Evolutionary conservation across 2,329 filamentous ascomycete genomes (phyloP).

Genomic region (Exserohilum rostratum): DNA sequence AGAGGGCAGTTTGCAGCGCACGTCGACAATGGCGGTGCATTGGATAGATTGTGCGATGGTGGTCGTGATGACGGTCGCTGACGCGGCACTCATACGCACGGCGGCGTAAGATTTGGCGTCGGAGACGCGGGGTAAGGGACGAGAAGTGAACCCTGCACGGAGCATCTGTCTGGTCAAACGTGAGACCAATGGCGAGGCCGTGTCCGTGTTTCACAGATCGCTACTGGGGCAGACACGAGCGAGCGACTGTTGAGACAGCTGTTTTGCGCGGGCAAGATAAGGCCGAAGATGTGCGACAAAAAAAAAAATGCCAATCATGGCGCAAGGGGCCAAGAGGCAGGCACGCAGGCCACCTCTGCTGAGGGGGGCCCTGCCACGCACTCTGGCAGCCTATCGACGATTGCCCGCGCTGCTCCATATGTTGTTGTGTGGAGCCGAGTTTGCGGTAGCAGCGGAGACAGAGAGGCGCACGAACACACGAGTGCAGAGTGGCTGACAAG

Average conservation of each 20-base stretch:
- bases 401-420: neutral
- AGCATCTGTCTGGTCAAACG: neutral
- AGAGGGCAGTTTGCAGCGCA: neutral
- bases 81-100: conserved; percentile 8
- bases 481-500: conserved; percentile 1
- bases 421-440: conserved; percentile 4
- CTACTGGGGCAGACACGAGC: neutral
- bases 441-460: conserved; percentile 9
- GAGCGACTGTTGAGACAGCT: neutral
- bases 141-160: conserved; percentile 5
- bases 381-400: neutral
- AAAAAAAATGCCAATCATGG: neutral
- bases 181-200: conserved; percentile 4
- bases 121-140: conserved; percentile 8
- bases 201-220: conserved; percentile 11
- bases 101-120: conserved; percentile 1
- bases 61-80: conserved; percentile 5
- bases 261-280: neutral
- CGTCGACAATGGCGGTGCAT: conserved; percentile 1
- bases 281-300: neutral
- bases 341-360: too few species aligned
- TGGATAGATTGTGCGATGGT: neutral
- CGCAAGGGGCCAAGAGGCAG: too few species aligned
- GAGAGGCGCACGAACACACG: neutral
- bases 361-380: neutral